Evolutionary conservation across 2,329 filamentous ascomycete genomes (phyloP), one percentile per base, ranked within the genome.

Genomic region (Aspergillus sclerotialis): DNA sequence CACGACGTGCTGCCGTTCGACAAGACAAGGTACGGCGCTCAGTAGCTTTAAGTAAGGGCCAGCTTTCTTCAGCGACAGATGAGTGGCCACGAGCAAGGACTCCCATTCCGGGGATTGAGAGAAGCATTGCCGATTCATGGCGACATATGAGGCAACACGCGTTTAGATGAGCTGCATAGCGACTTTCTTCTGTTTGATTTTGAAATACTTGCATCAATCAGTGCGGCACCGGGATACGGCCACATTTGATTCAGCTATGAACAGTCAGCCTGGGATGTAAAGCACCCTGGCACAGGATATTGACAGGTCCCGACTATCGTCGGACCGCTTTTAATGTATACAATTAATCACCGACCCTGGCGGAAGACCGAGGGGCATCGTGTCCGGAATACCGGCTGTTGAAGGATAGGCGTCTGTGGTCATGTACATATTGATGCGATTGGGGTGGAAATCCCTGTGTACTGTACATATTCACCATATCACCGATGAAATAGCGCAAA

Each of bases 1-100:
- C 88, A 52, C 73, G 84, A 32, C 74, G 81, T 31, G 69, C 72
- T 5, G 60, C 63, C 3, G 58, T 65, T 24, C 54, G 62, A 26
- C 53, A 64, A 41, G 61, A 65, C 29, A 64, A 62, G 43, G 39
- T 61, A 37, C 54, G 62, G 13, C 52, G 58, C 16, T 66, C 62
- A 14, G 45, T 57, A 17, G 52, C 62, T 13, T 40, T 57, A 31
- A 54, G 45, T 30, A 57, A 61, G 37, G 57, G 57, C 18, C 49
- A 54, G 28, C 48, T 59, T 14, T 46, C 54, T 30, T 46, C 50
- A 5, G 53, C 51, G 29, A 58, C 53, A 10, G 54, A 58, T 27
- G 53, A 59, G 32, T 55, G 55, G 49, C 45, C 50, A 11, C 45
- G 51, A 40, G 40, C 51, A 3, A 45, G 48, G 11, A 53, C 52